A percentile compares a stretch with the other conserved stretches of the same genome.
These are phyloP conservation scores for Acacia pycnantha DNA, from an alignment of 331 rosid genomes.

Conservation along the genomic window DNA sequence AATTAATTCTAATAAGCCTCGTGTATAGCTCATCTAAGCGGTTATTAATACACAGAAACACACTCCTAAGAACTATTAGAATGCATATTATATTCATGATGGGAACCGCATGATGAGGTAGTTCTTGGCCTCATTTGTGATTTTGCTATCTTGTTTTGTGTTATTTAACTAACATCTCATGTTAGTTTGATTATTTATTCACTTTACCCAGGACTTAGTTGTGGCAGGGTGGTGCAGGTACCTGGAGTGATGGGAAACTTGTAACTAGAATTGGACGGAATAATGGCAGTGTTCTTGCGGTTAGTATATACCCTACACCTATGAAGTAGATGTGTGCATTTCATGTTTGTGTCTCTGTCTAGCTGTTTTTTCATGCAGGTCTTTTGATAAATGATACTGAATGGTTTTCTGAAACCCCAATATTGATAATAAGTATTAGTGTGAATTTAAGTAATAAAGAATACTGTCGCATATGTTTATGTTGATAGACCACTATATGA, in stretches of 20 bases:
- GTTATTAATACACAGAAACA: not conserved
- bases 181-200: constrained; percentile 21
- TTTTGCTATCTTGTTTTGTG: constrained; percentile 16
- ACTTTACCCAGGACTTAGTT: constrained; percentile 70
- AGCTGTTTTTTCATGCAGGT: not conserved
- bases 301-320: constrained; percentile 37
- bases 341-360: not conserved
- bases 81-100: constrained; percentile 19
- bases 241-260: constrained; percentile 99
- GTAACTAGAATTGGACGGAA: constrained; percentile 96
- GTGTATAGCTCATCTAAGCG: not conserved
- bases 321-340: constrained; percentile 5
- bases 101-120: constrained; percentile 5
- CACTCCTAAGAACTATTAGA: not conserved
- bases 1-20: not conserved
- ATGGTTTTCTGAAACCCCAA: not conserved
- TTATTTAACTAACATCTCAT: not conserved
- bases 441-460: not conserved
- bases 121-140: constrained; percentile 17
- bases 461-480: not conserved
- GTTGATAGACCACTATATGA: not conserved
- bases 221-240: constrained; percentile 99
- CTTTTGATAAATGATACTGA: constrained; percentile 3
- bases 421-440: not conserved
- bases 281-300: constrained; percentile 87